Evolutionary conservation across 2,329 filamentous ascomycete genomes (phyloP).

Genomic region (Hymenoscyphus albidus): DNA sequence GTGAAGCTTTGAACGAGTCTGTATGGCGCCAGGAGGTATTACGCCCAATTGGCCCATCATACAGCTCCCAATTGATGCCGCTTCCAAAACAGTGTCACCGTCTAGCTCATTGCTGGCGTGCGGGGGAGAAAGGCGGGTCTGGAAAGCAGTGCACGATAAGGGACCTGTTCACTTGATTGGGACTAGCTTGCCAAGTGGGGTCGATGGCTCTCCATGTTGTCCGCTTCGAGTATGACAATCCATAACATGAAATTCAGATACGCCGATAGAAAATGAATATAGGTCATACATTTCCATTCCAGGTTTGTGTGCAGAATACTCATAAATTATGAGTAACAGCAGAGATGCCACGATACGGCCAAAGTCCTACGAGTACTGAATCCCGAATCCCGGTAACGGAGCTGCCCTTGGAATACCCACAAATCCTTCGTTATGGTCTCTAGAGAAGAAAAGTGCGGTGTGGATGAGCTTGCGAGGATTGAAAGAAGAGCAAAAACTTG

Average conservation of each 20-base stretch:
- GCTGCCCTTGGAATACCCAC: no score
- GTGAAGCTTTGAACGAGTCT: constrained; percentile 7
- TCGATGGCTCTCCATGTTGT: neutral
- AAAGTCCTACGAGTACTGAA: no score
- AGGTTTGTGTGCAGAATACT: neutral
- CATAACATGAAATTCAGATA: neutral
- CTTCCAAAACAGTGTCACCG: neutral
- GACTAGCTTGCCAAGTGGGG: neutral
- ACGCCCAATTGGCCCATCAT: constrained; percentile 1
- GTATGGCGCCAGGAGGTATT: neutral
- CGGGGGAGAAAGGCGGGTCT: constrained; percentile 1
- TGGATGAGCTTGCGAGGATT: no score
- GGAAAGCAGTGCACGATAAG: neutral
- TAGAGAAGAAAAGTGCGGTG: no score
- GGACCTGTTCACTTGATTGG: constrained; percentile 3
- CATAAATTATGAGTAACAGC: neutral
- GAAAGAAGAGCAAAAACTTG: no score
- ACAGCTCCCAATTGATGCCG: constrained; percentile 2
- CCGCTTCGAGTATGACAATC: constrained; percentile 9
- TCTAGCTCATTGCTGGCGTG: neutral
- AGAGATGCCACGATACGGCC: neutral
- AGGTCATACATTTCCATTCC: constrained; percentile 1
- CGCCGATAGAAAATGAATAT: neutral
- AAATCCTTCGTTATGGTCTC: no score
- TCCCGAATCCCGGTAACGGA: no score